These are phyloP conservation scores for Isabelozyma heimii DNA, from an alignment of 805 yeast species.

Conservation along the genomic window DNA sequence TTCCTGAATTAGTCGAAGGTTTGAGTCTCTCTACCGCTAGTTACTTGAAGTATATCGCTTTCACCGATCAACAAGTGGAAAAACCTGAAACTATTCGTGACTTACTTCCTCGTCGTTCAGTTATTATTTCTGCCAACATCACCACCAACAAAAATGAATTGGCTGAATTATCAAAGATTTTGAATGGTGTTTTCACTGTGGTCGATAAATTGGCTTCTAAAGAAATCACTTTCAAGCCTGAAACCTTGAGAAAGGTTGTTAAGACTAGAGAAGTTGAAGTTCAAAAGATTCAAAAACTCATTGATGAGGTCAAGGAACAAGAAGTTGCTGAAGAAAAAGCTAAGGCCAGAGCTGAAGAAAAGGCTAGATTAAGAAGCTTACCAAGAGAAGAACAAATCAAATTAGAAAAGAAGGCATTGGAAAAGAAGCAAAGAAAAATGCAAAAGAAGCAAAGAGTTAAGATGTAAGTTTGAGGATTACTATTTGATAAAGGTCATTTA, in stretches of 20 bases:
- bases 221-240: slow-evolving; percentile 61
- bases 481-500: no score
- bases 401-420: slow-evolving; percentile 72
- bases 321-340: slow-evolving; percentile 67
- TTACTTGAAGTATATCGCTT: slow-evolving; percentile 63
- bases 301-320: slow-evolving; percentile 66
- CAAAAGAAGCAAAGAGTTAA: slow-evolving; percentile 58
- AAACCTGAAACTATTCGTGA: slow-evolving; percentile 65
- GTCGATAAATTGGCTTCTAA: slow-evolving; percentile 56
- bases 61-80: slow-evolving; percentile 80
- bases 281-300: slow-evolving; percentile 64
- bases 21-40: slow-evolving; percentile 44
- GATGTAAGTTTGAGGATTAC: slow-evolving; percentile 12
- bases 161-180: slow-evolving; percentile 45
- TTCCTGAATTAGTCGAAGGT: slow-evolving; percentile 38
- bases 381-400: slow-evolving; percentile 79
- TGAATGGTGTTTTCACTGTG: slow-evolving; percentile 55
- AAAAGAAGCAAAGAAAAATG: slow-evolving; percentile 76
- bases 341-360: slow-evolving; percentile 63
- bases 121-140: slow-evolving; percentile 53
- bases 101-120: slow-evolving; percentile 50
- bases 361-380: slow-evolving; percentile 54
- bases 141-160: slow-evolving; percentile 51
- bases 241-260: slow-evolving; percentile 70
- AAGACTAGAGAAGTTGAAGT: slow-evolving; percentile 76